These are phyloP conservation scores for Termitomyces sp. DNA, from an alignment of 768 basidiomycete genomes.

Conservation along the genomic window DNA sequence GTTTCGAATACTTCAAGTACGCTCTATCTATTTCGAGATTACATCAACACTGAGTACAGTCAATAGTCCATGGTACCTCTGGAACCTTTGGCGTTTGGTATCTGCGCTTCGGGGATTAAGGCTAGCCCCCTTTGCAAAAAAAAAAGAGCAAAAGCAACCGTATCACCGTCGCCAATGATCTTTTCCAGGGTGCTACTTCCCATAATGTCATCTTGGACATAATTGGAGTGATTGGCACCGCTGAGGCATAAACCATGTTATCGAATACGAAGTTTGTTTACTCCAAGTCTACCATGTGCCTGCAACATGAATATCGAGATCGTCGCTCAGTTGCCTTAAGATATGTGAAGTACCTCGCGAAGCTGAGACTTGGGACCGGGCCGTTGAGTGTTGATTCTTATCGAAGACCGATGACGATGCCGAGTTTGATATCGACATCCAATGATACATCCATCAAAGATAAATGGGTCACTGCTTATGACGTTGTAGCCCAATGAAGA, in stretches of 20 bases:
- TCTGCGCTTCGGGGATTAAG: slow-evolving; percentile 91
- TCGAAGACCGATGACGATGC: slow-evolving; percentile 78
- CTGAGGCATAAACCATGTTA: slow-evolving; percentile 86
- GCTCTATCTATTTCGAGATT: slow-evolving; percentile 17
- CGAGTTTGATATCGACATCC: slow-evolving; percentile 75
- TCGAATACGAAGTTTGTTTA: slow-evolving; percentile 85
- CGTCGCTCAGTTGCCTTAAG: slow-evolving; percentile 83
- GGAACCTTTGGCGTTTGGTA: slow-evolving; percentile 89
- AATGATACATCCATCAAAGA: too few species aligned
- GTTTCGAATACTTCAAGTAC: slow-evolving; percentile 90
- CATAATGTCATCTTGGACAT: slow-evolving; percentile 92
- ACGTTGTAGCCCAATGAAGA: slow-evolving; percentile 17
- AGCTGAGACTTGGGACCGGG: slow-evolving; percentile 80
- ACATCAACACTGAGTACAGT: background rate
- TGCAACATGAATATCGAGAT: slow-evolving; percentile 97
- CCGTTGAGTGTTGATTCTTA: slow-evolving; percentile 81
- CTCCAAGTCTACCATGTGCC: slow-evolving; percentile 26
- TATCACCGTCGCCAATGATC: slow-evolving; percentile 77
- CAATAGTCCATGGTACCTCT: slow-evolving; percentile 81
- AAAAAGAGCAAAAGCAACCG: slow-evolving; percentile 88
- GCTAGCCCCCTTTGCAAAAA: slow-evolving; percentile 60
- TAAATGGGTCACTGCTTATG: too few species aligned
- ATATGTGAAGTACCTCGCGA: slow-evolving; percentile 79
- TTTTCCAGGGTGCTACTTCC: slow-evolving; percentile 70
- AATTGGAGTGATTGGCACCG: slow-evolving; percentile 86